Base-by-base conservation (phyloP, 345 rosid species). In the Excoecaria agallocha region DNA sequence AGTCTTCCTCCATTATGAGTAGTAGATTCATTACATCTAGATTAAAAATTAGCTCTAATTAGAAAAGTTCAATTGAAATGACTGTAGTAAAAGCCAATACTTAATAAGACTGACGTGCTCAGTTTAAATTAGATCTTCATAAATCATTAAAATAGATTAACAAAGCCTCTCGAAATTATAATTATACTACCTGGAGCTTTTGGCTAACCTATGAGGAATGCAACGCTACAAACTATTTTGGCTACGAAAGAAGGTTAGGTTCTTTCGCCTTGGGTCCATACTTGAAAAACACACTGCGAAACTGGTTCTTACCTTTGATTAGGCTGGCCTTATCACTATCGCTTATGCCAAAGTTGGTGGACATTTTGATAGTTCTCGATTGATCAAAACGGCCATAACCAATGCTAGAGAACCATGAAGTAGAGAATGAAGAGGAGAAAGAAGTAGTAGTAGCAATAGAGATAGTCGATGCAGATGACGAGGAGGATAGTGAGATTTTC, bases 131-230 rank as follows among this genome's bases (percentile, higher is more conserved):
- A 19, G 46, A 64, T 64, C 13, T 8, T 64, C 12, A 64, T 0
- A 12, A 64, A 64, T 38, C 17, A 7, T 19, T 38, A 8, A 9
- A 39, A 64, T 1, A 64, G 15, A n/a, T n/a, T n/a, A n/a, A 17
- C 5, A 37, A 62, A 30, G 13, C 64, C 0, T 30, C 12, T n/a
- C n/a, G n/a, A n/a, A n/a, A n/a, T n/a, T n/a, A n/a, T n/a, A n/a
- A n/a, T n/a, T n/a, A n/a, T n/a, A 39, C 8, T 73, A 92, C 99
- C 99, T 91, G 99, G 71, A 84, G n/a, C n/a, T n/a, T n/a, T n/a
- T n/a, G n/a, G n/a, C n/a, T n/a, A n/a, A n/a, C n/a, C n/a, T n/a
- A n/a, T n/a, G n/a, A n/a, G n/a, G n/a, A n/a, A n/a, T n/a, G n/a
- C n/a, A n/a, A n/a, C n/a, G n/a, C n/a, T n/a, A n/a, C n/a, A n/a